Evolutionary conservation across 192 early-diverging fungal species (phyloP).

Genomic region (Thoreauomyces humboldtii): DNA sequence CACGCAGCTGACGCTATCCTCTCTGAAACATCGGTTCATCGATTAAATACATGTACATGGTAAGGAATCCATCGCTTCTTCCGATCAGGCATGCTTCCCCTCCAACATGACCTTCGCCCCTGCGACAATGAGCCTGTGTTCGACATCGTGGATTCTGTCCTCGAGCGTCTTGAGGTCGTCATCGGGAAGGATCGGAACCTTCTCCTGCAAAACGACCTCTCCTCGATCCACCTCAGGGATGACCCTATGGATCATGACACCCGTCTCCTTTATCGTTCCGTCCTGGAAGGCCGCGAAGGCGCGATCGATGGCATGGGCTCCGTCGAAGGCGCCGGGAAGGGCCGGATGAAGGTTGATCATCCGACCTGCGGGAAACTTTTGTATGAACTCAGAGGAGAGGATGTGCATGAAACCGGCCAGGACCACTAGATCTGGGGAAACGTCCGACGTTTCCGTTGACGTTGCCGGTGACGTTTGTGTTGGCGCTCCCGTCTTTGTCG

Average conservation of each 20-base stretch:
- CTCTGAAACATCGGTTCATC: too few relatives aligned
- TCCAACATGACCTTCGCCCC: constrained; percentile 52
- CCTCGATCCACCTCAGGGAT: constrained; percentile 96
- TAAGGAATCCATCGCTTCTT: too few relatives aligned
- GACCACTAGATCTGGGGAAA: constrained; percentile 77
- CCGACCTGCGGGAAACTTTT: constrained; percentile 57
- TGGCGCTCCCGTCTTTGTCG: constrained; percentile 37
- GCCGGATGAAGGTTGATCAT: constrained; percentile 98
- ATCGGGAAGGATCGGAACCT: constrained; percentile 70
- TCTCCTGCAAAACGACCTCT: constrained; percentile 75
- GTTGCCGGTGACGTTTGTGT: background rate
- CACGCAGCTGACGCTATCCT: too few relatives aligned
- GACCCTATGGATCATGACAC: constrained; percentile 82
- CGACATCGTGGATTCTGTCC: constrained; percentile 81
- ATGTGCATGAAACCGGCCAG: constrained; percentile 99
- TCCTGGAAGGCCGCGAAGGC: constrained; percentile 85
- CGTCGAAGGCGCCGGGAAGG: constrained; percentile 93
- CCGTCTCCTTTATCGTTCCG: constrained; percentile 58
- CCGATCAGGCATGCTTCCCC: too few relatives aligned
- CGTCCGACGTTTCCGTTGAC: background rate
- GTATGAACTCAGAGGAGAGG: constrained; percentile 80
- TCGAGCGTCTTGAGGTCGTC: constrained; percentile 85
- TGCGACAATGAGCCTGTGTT: constrained; percentile 85
- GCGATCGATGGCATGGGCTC: constrained; percentile 92
- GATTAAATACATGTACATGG: too few relatives aligned